Base-by-base conservation (phyloP, 179 eudicot genomes). In the Carnegiea gigantea region DNA sequence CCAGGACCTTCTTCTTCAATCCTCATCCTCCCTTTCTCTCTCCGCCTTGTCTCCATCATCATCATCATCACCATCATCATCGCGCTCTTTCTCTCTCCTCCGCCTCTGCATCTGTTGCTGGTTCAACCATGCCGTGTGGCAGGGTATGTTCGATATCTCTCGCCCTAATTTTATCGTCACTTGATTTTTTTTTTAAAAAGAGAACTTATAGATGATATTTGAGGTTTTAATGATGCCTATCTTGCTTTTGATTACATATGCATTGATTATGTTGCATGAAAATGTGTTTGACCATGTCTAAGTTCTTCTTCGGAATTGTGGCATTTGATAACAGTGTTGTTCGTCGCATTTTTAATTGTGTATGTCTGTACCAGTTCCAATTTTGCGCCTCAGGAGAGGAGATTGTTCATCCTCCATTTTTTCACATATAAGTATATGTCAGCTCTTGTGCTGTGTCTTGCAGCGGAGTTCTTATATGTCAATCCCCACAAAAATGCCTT, bases 41-140 rank as follows among this genome's bases (percentile, higher is more conserved):
- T 76, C 84, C 33, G 78, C 83, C 5, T 38, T 70, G 8, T n/a
- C 59, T 0, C 43, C 53, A 43, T 80, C 77, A 18, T 73, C 60
- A 1, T 23, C 65, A 2, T 80, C 77, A 24, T 73, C 62, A 0
- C 20, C 72, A 17, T 23, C 75, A 0, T 75, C 21, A 14, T 75
- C 54, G 38, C 28, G 54, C 38, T 10, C 73, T 59, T 30, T 43
- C 73, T n/a, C 74, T 20, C 23, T 57, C 3, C 62, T 14, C 21
- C 10, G 60, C 53, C n/a, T 24, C 67, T 18, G 1, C 21, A 57
- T 65, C 75, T 38, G 11, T 21, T 51, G 40, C 48, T 65, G 13
- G 51, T 46, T 76, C 83, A 67, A 49, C 72, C 78, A 87, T 87
- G 90, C 78, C 89, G 43, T 86, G 80, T 57, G 68, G 80, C 23